These are phyloP conservation scores for Conticribra guillardii DNA, from an alignment of 108 stramenopile species.

Conservation along the genomic window DNA sequence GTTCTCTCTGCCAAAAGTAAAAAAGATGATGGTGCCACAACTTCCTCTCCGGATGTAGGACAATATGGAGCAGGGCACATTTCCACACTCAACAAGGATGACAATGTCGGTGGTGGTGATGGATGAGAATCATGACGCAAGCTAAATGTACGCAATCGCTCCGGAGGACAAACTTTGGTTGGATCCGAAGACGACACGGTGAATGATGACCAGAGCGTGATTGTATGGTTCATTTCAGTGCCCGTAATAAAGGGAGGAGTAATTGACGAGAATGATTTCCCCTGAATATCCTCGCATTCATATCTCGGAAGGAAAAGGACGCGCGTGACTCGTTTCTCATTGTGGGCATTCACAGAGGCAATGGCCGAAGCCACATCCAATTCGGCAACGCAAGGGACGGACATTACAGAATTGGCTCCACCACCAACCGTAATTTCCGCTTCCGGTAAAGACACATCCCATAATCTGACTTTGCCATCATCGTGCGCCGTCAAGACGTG, in stretches of 20 bases:
- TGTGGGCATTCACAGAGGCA: background rate
- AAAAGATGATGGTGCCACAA: conserved; percentile 63
- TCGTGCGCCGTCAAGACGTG: conserved; percentile 70
- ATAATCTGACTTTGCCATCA: conserved; percentile 68
- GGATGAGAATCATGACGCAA: conserved; percentile 20
- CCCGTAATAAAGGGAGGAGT: conserved; percentile 80
- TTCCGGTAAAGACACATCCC: conserved; percentile 63
- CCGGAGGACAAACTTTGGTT: conserved; percentile 25
- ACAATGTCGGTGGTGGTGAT: conserved; percentile 17
- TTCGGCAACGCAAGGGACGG: conserved; percentile 10
- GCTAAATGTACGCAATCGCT: conserved; percentile 53
- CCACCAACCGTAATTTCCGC: no score
- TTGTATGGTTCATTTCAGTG: conserved; percentile 51
- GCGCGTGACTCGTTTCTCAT: conserved; percentile 23
- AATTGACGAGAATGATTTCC: conserved; percentile 9
- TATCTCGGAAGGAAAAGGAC: conserved; percentile 66
- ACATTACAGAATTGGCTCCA: background rate
- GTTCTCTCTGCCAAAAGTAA: conserved; percentile 65
- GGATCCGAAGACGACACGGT: background rate
- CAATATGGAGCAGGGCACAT: conserved; percentile 55
- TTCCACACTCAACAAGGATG: conserved; percentile 55
- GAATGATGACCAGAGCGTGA: conserved; percentile 81
- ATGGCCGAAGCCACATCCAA: conserved; percentile 6
- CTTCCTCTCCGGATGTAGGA: conserved; percentile 39
- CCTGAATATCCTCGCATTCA: conserved; percentile 29